Evolutionary conservation across 2,329 filamentous ascomycete species (phyloP).

Genomic region (Pseudogymnoascus sp.): DNA sequence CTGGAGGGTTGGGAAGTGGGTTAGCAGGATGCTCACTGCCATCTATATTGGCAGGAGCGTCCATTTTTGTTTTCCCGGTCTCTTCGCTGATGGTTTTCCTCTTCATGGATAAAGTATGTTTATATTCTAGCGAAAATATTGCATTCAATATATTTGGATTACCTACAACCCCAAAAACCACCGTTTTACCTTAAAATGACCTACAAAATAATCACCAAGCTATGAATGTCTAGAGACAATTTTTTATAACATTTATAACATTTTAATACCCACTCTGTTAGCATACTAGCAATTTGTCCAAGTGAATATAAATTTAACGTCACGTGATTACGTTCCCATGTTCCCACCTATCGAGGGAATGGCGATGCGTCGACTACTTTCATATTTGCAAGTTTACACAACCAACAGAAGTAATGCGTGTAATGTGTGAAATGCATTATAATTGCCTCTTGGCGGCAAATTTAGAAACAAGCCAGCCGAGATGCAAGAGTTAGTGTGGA

Average conservation of each 20-base stretch:
- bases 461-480: background rate
- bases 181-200: background rate
- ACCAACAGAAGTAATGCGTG: background rate
- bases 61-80: conserved; percentile 6
- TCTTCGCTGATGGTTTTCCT: conserved; percentile 1
- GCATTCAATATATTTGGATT: background rate
- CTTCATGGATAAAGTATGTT: background rate
- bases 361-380: background rate
- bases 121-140: conserved; percentile 5
- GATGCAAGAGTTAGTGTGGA: background rate
- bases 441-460: background rate
- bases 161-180: background rate
- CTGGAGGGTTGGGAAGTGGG: background rate
- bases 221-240: background rate
- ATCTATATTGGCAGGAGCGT: conserved; percentile 9
- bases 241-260: background rate
- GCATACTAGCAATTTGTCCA: background rate
- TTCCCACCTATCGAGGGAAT: too few relatives aligned
- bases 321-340: background rate
- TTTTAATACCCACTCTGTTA: too few relatives aligned
- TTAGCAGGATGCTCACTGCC: conserved; percentile 2
- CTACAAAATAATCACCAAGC: background rate
- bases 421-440: background rate
- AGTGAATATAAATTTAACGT: background rate
- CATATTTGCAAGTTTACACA: background rate